Conservation (phyloP, 2,329 filamentous ascomycete genomes). For the Penicillium sp. region DNA sequence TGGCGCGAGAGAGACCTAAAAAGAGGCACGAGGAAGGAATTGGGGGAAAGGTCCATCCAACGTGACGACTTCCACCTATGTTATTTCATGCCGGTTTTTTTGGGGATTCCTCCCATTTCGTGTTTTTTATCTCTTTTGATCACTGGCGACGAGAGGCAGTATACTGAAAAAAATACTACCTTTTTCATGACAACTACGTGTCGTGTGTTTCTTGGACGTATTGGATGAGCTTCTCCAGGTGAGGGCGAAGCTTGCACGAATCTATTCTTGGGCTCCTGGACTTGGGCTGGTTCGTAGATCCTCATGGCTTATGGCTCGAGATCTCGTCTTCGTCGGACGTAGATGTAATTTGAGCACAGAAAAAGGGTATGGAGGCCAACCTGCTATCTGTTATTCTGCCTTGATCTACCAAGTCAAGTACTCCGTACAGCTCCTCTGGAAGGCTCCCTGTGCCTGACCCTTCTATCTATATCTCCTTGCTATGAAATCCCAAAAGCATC, state of each 20-base stretch:
- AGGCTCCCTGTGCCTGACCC: too few species aligned
- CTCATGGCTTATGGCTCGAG: slow-evolving; percentile 9
- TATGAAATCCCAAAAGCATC: not conserved
- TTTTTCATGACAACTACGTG: slow-evolving; percentile 20
- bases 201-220: not conserved
- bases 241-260: not conserved
- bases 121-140: slow-evolving; percentile 25
- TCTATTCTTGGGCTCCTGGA: not conserved
- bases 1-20: slow-evolving; percentile 15
- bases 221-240: not conserved
- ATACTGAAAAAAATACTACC: slow-evolving; percentile 27
- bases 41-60: slow-evolving; percentile 23
- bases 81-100: slow-evolving; percentile 29
- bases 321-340: not conserved
- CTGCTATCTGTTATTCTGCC: not conserved
- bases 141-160: slow-evolving; percentile 28
- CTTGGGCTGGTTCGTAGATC: slow-evolving; percentile 11
- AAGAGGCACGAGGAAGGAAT: slow-evolving; percentile 13
- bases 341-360: not conserved
- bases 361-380: not conserved
- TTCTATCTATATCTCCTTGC: not conserved
- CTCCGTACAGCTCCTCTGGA: not conserved
- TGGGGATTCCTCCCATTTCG: slow-evolving; percentile 17
- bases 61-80: slow-evolving; percentile 30
- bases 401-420: not conserved